Percentiles rank a stretch among this genome's conserved stretches.
Evolutionary conservation across 129 eudicot species (phyloP).

Genomic region (Smallanthus sonchifolius): DNA sequence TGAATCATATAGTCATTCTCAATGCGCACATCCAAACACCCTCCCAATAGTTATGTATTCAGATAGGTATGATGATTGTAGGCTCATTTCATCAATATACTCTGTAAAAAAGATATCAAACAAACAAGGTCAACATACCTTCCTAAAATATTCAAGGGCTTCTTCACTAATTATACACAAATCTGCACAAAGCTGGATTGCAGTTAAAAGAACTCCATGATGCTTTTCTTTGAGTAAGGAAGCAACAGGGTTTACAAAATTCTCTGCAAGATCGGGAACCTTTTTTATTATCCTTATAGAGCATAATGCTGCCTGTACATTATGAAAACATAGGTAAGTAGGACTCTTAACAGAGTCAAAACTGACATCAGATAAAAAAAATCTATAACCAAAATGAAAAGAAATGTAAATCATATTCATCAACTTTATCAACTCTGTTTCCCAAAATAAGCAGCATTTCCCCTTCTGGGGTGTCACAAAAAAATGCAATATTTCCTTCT

Average conservation of each 20-base stretch:
- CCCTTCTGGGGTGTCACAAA: no score
- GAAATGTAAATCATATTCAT: no score
- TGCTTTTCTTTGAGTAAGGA: conserved; percentile 86
- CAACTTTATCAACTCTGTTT: no score
- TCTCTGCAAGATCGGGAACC: conserved; percentile 89
- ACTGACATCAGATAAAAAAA: no score
- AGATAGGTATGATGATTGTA: no score
- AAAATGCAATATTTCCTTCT: no score
- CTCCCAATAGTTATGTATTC: no score
- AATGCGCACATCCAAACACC: no score
- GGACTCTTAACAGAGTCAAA: no score
- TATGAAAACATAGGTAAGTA: conserved; percentile 21
- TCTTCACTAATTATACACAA: conserved; percentile 72
- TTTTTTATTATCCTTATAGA: conserved; percentile 85
- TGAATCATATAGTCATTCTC: no score
- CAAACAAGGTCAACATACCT: conserved; percentile 41
- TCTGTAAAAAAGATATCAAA: neutral
- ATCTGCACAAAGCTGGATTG: conserved; percentile 84
- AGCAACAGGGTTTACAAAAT: conserved; percentile 83
- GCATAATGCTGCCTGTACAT: conserved; percentile 87
- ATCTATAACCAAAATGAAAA: no score
- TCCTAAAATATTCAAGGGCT: conserved; percentile 86
- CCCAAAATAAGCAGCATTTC: no score
- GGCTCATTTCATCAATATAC: neutral
- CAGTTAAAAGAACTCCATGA: conserved; percentile 85